Base-by-base conservation (phyloP, 306 rosid species). In the Macrotyloma uniflorum region DNA sequence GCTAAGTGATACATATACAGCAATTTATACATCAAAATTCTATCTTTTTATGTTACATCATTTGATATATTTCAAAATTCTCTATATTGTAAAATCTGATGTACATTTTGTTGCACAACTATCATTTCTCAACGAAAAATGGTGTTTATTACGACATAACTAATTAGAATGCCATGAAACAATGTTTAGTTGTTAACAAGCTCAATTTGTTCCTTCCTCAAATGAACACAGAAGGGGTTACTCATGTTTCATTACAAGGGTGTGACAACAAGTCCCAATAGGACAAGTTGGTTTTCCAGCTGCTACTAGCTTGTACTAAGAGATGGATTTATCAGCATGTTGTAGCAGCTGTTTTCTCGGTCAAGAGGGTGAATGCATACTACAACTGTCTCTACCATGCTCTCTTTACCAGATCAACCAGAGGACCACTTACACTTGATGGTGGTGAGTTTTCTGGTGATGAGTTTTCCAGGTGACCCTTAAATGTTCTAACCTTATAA, bases 311-410 rank as follows among this genome's bases (percentile, higher is more conserved):
- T 79, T 84, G 84, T 26, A 46, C 64, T 67, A 75, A 54, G 77
- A 65, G 74, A 83, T 73, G 85, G 88, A 85, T 81, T 85, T 74
- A 77, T 63, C 58, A 43, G 59, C 57, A 53, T 36, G 45, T 49
- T 43, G 70, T 66, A 66, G 62, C 84, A 72, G 85, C 87, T 65
- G 81, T 85, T 85, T 64, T 83, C 81, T 51, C 63, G 84, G 83
- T 63, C 47, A 49, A 28, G 59, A 51, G 77, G 71, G 35, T 70
- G 15, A 66, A 78, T 65, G 20, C 49, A 82, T 66, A 80, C 83
- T 87, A 84, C 84, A 77, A 75, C 70, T 74, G 75, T 85, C 82
- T 70, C 79, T 77, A 72, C 77, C 86, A 40, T 59, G 15, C 35
- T 58, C 63, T 74, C 46, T 24, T 65, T 42, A 35, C 46, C 67